A percentile compares a stretch with the other conserved stretches of the same genome.
phyloP scores from a whole-genome alignment of 108 stramenopile species.

The Poteriospumella lacustris region DNA sequence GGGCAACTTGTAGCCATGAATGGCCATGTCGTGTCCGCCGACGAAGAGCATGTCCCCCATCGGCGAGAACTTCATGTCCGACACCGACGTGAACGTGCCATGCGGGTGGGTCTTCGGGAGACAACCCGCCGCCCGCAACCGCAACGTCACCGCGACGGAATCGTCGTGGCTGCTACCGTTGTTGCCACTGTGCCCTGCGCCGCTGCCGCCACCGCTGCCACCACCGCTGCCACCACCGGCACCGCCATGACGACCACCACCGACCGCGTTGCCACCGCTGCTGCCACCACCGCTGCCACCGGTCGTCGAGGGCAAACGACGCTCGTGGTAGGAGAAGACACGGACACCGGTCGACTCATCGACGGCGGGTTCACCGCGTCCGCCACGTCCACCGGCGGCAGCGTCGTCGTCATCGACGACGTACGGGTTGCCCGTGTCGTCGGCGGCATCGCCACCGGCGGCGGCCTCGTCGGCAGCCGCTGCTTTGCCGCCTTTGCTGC shows the following conservation, averaged over 20 bases:
- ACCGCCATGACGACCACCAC: too few relatives aligned
- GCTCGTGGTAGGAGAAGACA: too few relatives aligned
- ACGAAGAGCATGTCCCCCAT: slow-evolving; percentile 49
- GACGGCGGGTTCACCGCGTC: background rate
- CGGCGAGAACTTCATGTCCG: slow-evolving; percentile 40
- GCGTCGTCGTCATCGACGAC: background rate
- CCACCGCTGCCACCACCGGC: too few relatives aligned
- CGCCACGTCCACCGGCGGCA: background rate
- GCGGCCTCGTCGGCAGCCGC: background rate
- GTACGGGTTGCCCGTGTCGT: background rate
- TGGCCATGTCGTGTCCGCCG: slow-evolving; percentile 37
- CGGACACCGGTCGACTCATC: slow-evolving; percentile 44
- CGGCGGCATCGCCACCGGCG: too few relatives aligned
- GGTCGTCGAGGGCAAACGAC: too few relatives aligned
- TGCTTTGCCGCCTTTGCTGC: background rate
- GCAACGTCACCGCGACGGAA: background rate
- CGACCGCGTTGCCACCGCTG: too few relatives aligned
- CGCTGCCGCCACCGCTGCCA: too few relatives aligned
- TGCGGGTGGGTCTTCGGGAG: slow-evolving; percentile 29
- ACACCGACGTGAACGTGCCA: slow-evolving; percentile 36
- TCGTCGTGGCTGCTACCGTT: slow-evolving; percentile 37
- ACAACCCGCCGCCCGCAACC: slow-evolving; percentile 33
- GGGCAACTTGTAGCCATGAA: slow-evolving; percentile 10
- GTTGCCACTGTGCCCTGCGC: too few relatives aligned
- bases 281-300: too few relatives aligned